These are phyloP conservation scores for Sporisorium reilianum DNA, from an alignment of 1,284 basidiomycete species.

Conservation along the genomic window DNA sequence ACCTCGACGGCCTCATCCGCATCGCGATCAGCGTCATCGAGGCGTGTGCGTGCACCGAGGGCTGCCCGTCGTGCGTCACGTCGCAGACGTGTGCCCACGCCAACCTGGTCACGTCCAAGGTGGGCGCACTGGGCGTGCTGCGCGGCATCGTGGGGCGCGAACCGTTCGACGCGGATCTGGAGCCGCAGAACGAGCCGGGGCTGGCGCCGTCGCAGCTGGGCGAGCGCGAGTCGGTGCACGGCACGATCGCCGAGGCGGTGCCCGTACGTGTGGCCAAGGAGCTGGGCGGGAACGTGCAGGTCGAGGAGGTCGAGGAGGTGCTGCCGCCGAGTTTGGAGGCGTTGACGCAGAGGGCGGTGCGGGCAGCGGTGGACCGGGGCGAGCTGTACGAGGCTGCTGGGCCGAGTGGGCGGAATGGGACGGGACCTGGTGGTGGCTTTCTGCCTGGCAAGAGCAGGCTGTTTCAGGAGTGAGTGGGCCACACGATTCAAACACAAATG, in stretches of 20 bases:
- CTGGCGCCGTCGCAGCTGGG: constrained; percentile 36
- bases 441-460: constrained; percentile 45
- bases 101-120: constrained; percentile 64
- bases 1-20: constrained; percentile 77
- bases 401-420: constrained; percentile 29
- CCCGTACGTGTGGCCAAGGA: constrained; percentile 46
- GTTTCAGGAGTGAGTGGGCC: constrained; percentile 31
- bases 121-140: constrained; percentile 64
- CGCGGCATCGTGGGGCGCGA: constrained; percentile 63
- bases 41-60: constrained; percentile 78
- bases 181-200: constrained; percentile 57
- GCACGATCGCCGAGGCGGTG: constrained; percentile 48
- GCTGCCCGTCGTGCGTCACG: constrained; percentile 79
- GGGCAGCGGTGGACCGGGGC: constrained; percentile 26
- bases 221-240: constrained; percentile 31
- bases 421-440: constrained; percentile 40
- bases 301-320: constrained; percentile 50
- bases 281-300: constrained; percentile 30
- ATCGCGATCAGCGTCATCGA: constrained; percentile 78
- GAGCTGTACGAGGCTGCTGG: constrained; percentile 7
- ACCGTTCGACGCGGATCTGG: constrained; percentile 57
- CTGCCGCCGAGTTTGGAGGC: constrained; percentile 47
- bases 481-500: background rate
- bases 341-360: constrained; percentile 26
- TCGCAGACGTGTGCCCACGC: constrained; percentile 54